Conservation (phyloP, 306 rosid species). For the Glycine soja region DNA sequence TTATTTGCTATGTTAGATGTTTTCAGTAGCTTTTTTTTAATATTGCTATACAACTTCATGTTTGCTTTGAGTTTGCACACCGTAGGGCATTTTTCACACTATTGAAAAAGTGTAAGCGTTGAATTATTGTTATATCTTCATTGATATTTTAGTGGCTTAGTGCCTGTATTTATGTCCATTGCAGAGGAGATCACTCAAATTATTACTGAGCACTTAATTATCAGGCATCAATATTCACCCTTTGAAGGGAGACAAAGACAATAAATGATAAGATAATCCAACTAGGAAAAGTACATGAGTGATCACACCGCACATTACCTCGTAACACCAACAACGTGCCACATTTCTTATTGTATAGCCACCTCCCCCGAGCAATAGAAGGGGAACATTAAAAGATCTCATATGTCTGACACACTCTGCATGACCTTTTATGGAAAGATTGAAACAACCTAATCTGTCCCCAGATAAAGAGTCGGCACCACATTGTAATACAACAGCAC, state of each 20-base stretch:
- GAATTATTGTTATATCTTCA: slow-evolving; percentile 3
- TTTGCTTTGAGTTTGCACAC: slow-evolving; percentile 1
- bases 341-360: slow-evolving; percentile 65
- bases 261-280: background rate
- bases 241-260: background rate
- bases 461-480: slow-evolving; percentile 65
- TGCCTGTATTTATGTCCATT: background rate
- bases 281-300: slow-evolving; percentile 26
- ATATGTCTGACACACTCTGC: slow-evolving; percentile 57
- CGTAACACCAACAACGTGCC: slow-evolving; percentile 67
- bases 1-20: background rate
- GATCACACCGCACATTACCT: slow-evolving; percentile 47
- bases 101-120: background rate
- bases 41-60: background rate
- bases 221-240: background rate
- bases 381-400: slow-evolving; percentile 63
- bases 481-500: slow-evolving; percentile 64
- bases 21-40: background rate
- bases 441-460: slow-evolving; percentile 63
- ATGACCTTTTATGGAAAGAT: slow-evolving; percentile 59
- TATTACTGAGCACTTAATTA: slow-evolving; percentile 12
- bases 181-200: background rate
- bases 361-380: slow-evolving; percentile 60
- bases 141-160: background rate
- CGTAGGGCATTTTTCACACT: slow-evolving; percentile 1